These are phyloP conservation scores for Crithidia expoeki DNA, from an alignment of 208 protist species.

Conservation along the genomic window DNA sequence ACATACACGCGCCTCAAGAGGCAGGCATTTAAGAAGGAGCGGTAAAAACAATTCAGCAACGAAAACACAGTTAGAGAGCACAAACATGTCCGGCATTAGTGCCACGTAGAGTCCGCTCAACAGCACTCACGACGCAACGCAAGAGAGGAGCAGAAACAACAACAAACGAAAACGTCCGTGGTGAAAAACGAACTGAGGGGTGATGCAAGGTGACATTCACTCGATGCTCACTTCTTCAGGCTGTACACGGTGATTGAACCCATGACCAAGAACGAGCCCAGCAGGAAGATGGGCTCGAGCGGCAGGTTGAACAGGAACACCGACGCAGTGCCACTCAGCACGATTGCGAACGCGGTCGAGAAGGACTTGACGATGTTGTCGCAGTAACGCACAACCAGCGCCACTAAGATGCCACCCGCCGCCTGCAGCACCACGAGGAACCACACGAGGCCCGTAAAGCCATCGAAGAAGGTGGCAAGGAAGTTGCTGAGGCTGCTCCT, in stretches of 20 bases:
- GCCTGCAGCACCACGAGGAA: slow-evolving; percentile 56
- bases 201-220: too few species aligned
- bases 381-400: slow-evolving; percentile 67
- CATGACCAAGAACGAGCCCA: slow-evolving; percentile 36
- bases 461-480: slow-evolving; percentile 44
- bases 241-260: slow-evolving; percentile 41
- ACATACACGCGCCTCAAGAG: too few species aligned
- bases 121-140: too few species aligned
- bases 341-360: slow-evolving; percentile 53
- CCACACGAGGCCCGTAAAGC: slow-evolving; percentile 48
- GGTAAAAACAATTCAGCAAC: too few species aligned
- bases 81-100: too few species aligned
- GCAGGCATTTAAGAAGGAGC: too few species aligned
- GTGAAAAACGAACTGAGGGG: neutral
- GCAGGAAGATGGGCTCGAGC: slow-evolving; percentile 27
- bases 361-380: slow-evolving; percentile 82
- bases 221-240: slow-evolving; percentile 20
- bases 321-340: slow-evolving; percentile 46
- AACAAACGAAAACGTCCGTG: neutral
- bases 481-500: neutral
- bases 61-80: too few species aligned
- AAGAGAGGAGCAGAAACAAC: too few species aligned
- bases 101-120: too few species aligned
- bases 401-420: slow-evolving; percentile 60
- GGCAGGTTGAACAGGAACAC: slow-evolving; percentile 41